phyloP scores from a whole-genome alignment of 2,329 filamentous ascomycete genomes.

The Ceratocystis variospora region DNA sequence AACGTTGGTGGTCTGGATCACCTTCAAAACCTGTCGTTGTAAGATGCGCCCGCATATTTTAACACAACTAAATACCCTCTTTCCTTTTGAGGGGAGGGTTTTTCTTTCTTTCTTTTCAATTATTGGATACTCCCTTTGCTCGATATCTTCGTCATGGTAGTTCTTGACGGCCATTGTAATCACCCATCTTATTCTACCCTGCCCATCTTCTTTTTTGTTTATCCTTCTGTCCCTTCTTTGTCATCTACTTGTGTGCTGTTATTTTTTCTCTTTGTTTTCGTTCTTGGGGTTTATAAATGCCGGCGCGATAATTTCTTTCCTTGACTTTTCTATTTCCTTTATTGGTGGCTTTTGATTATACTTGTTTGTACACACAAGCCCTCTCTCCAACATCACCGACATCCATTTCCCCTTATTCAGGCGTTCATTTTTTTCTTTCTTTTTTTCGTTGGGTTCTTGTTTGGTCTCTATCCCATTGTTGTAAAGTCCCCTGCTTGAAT shows the following conservation, averaged over 20 bases:
- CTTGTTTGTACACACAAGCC: not conserved
- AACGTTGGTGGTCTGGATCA: too few relatives aligned
- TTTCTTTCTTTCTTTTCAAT: not conserved
- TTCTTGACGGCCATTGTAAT: slow-evolving; percentile 11
- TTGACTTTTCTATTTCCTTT: slow-evolving; percentile 17
- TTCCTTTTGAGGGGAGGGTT: not conserved
- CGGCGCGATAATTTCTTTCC: slow-evolving; percentile 12
- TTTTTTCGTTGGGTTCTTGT: not conserved
- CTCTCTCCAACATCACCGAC: too few relatives aligned
- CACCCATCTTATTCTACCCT: not conserved
- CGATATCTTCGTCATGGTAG: slow-evolving; percentile 10
- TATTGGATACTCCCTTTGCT: slow-evolving; percentile 9
- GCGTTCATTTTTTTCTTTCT: slow-evolving; percentile 15
- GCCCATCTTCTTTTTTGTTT: not conserved
- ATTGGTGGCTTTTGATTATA: slow-evolving; percentile 8
- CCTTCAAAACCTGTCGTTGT: too few relatives aligned
- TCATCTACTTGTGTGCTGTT: slow-evolving; percentile 18
- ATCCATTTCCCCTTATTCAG: slow-evolving; percentile 19
- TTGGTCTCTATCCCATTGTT: not conserved
- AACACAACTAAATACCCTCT: not conserved
- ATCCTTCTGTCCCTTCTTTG: not conserved
- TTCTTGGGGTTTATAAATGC: slow-evolving; percentile 1
- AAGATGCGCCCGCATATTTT: not conserved
- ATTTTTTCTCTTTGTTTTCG: slow-evolving; percentile 5
- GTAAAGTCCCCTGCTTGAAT: slow-evolving; percentile 1